These are phyloP conservation scores for Rhizopogon vinicolor DNA, from an alignment of 768 basidiomycete species.

Conservation along the genomic window DNA sequence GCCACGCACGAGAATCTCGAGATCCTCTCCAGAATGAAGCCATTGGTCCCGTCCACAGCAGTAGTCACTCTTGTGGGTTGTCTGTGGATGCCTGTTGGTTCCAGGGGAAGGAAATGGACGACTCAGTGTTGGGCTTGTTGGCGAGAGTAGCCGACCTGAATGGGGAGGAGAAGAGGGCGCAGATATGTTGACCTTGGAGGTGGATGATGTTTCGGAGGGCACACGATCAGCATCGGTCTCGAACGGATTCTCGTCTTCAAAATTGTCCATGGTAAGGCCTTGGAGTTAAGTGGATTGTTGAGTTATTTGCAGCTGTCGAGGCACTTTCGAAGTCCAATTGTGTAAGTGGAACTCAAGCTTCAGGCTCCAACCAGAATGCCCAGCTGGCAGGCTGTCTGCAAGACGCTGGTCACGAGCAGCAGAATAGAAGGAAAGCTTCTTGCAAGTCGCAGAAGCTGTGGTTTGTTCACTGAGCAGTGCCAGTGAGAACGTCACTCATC, in stretches of 20 bases:
- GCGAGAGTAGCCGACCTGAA: slow-evolving; percentile 41
- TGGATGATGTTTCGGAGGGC: slow-evolving; percentile 32
- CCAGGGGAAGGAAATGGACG: slow-evolving; percentile 49
- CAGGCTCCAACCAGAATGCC: no score
- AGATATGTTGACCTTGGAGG: slow-evolving; percentile 32
- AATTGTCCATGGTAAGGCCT: slow-evolving; percentile 26
- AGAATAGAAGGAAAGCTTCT: neutral
- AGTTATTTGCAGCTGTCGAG: neutral
- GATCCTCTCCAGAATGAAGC: slow-evolving; percentile 78
- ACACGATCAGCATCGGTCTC: slow-evolving; percentile 37
- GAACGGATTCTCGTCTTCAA: slow-evolving; percentile 69
- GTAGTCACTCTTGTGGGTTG: slow-evolving; percentile 68
- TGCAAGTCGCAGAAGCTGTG: neutral
- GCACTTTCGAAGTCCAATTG: neutral
- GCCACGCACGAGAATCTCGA: slow-evolving; percentile 67
- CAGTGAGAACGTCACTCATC: slow-evolving; percentile 1
- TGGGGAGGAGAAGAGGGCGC: slow-evolving; percentile 55
- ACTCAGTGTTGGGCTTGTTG: slow-evolving; percentile 37
- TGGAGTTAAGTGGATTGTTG: neutral
- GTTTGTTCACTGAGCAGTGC: neutral
- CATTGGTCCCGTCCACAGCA: slow-evolving; percentile 74
- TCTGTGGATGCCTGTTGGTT: slow-evolving; percentile 46
- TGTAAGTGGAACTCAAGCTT: neutral
- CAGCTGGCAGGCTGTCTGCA: neutral
- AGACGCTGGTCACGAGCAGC: no score